Evolutionary conservation across 176 grass and related monocot species (phyloP), one percentile per base, ranked within the genome.

Genomic region (Triticum aestivum): DNA sequence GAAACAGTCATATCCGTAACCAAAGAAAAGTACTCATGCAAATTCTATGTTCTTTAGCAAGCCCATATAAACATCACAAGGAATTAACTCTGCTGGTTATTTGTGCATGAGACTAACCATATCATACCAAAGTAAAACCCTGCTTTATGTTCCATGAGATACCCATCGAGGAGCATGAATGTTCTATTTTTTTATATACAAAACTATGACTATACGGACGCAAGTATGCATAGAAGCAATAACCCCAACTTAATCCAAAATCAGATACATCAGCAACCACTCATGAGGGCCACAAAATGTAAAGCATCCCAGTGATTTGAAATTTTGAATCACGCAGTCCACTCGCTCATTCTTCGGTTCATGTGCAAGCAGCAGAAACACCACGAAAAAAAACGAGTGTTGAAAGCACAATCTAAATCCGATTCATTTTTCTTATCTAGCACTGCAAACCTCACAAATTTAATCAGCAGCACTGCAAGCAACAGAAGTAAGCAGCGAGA

Each of bases 1-100:
- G 54, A 88, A 70, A 85, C 18, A 82, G 15, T 75, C 33, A 73
- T 67, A 32, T 23, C 15, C 2, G 45, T 71, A 18, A 79, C 21
- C 18, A 85, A 34, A 29, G 62, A 45, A 42, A 59, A 17, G 74
- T 49, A 38, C 15, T 56, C 65, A 73, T 4, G 3, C 44, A 78
- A 11, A 87, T 79, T 5, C 0, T 27, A 91, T 61, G 2, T 78
- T 65, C 80, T 77, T 15, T 33, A 61, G 42, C 27, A 54, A 63
- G 18, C 8, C 37, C 2, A 49, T 34, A 51, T 8, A 44, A 56
- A 26, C 27, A 79, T 45, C 11, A 13, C 12, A 77, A 11, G 27
- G 54, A 66, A 47, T 21, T 35, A 61, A 78, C 8, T 12, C 32
- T 37, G 67, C 10, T 77, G 29, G 27, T 44, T 18, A 76, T 65